phyloP scores from a whole-genome alignment of 1,139 yeast species.

The Pichia sp. region DNA sequence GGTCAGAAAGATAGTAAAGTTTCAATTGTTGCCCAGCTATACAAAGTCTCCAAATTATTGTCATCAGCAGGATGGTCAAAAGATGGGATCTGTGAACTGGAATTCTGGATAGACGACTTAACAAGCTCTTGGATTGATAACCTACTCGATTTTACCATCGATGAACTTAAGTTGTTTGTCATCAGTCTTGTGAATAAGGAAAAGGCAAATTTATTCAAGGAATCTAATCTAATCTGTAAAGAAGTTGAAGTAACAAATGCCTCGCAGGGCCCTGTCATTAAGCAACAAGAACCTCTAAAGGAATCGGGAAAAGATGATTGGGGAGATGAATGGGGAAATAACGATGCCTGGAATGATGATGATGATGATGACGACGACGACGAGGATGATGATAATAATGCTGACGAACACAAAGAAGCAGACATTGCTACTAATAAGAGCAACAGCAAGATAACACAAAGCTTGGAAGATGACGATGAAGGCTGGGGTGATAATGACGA shows the following conservation, averaged over 20 bases:
- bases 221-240: constrained; percentile 8
- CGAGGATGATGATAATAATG: constrained; percentile 20
- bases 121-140: constrained; percentile 28
- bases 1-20: constrained; percentile 4
- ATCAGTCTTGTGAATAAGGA: constrained; percentile 15
- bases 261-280: not conserved
- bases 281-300: not conserved
- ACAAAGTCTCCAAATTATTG: constrained; percentile 21
- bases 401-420: constrained; percentile 2
- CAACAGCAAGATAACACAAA: not conserved
- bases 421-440: not conserved
- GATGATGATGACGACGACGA: constrained; percentile 15
- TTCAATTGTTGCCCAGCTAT: constrained; percentile 10
- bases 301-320: constrained; percentile 18
- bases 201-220: constrained; percentile 14
- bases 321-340: constrained; percentile 28
- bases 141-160: constrained; percentile 25
- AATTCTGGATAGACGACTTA: constrained; percentile 32
- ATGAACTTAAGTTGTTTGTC: constrained; percentile 23
- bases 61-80: constrained; percentile 28
- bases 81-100: constrained; percentile 31
- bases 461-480: constrained; percentile 9
- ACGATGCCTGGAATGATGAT: constrained; percentile 22
- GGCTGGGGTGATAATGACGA: constrained; percentile 22
- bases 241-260: constrained; percentile 1